Evolutionary conservation across 2,329 filamentous ascomycete species (phyloP).

Genomic region (Pseudogymnoascus sp.): DNA sequence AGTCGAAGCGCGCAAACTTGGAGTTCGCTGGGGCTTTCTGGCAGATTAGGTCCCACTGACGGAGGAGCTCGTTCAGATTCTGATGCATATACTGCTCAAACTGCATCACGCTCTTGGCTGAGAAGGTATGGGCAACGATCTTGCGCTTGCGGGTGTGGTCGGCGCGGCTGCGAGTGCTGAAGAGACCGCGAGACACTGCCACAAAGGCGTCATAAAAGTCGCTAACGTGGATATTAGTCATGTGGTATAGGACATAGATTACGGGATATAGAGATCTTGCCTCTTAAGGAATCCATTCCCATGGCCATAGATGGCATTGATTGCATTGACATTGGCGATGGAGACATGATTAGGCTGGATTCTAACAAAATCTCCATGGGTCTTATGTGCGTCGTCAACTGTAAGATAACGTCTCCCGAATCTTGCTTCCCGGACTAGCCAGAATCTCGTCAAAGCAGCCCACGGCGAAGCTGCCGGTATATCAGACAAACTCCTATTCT

Average conservation of each 20-base stretch:
- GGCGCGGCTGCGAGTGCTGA: conserved; percentile 76
- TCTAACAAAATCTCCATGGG: conserved; percentile 67
- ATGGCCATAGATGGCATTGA: conserved; percentile 71
- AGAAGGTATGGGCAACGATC: conserved; percentile 79
- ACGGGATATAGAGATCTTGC: conserved; percentile 32
- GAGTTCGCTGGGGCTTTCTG: conserved; percentile 37
- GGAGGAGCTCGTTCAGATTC: conserved; percentile 67
- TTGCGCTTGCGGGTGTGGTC: conserved; percentile 85
- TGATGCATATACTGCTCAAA: conserved; percentile 83
- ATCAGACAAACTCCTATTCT: not conserved
- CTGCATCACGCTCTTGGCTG: conserved; percentile 67
- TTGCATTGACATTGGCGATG: conserved; percentile 72
- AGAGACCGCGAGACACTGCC: conserved; percentile 73
- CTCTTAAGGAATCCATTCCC: conserved; percentile 70
- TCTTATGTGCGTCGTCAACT: conserved; percentile 69
- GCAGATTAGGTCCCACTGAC: conserved; percentile 63
- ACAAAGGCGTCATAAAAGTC: conserved; percentile 89
- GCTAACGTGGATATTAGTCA: conserved; percentile 35
- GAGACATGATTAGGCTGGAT: conserved; percentile 82
- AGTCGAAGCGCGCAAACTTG: conserved; percentile 64
- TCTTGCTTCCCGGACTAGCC: conserved; percentile 62
- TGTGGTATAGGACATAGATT: not conserved
- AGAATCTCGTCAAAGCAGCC: conserved; percentile 39
- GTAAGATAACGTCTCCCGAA: conserved; percentile 54
- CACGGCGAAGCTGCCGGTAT: not conserved